Base-by-base conservation (phyloP, 2,329 filamentous ascomycete species). In the Penicillium griseofulvum region DNA sequence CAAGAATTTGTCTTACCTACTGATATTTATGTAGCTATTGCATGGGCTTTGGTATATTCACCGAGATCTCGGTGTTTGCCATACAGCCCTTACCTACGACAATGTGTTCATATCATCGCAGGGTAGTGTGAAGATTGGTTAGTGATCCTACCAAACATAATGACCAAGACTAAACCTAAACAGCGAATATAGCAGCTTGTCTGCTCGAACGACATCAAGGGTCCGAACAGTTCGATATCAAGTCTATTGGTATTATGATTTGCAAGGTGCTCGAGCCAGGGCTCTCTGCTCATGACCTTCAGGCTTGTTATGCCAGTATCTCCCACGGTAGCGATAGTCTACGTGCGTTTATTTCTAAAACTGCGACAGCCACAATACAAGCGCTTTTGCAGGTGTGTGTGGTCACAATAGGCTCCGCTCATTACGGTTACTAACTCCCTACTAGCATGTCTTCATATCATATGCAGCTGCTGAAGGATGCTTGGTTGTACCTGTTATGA, bases 41-140 rank as follows among this genome's bases (percentile, higher is more conserved):
- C 16, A 52, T 37, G 31, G 49, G 31, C 49, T 52, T 22, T 52
- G 39, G 49, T 52, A 52, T 52, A 52, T 52, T 45, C 49, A 52
- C 36, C 34, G 49, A 11, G 28, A 44, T 24, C 37, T 52, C 19
- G 41, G 38, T 28, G 28, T 37, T 44, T 52, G 22, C 31, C 31
- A 52, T 42, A 52, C 39, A 22, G 22, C 38, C 38, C 41, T 52
- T 19, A 33, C 29, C 5, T 52, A 26, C 14, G n/a, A 45, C 22
- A 52, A 33, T 37, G 26, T 52, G 5, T 52, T 52, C 10, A 45
- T 52, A 33, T 52, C 39, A 44, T 22, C 41, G n/a, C 16, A 52
- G 37, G 49, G 49, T 22, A 52, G 29, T n/a, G 49, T 52, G n/a
- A 52, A 52, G 31, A 52, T 52, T 41, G 49, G 49, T 44, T 44